phyloP scores from a whole-genome alignment of 2,329 filamentous ascomycete genomes.

The Pestalotiopsis fici region DNA sequence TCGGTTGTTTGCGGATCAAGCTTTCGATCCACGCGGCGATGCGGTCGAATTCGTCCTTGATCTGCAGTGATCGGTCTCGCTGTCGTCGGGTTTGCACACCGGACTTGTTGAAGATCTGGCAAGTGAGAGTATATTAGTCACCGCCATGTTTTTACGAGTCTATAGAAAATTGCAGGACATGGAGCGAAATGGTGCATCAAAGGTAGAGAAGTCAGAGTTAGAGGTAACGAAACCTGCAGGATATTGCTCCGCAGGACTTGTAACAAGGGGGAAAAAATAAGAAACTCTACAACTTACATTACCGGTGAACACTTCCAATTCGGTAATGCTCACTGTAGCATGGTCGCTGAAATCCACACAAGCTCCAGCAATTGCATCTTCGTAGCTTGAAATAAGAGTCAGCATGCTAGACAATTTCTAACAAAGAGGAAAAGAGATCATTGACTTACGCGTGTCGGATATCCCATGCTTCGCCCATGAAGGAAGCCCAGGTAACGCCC shows the following conservation, averaged over 20 bases:
- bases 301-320: constrained; percentile 57
- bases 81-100: constrained; percentile 51
- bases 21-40: constrained; percentile 42
- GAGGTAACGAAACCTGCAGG: too few relatives aligned
- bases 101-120: constrained; percentile 46
- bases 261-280: too few relatives aligned
- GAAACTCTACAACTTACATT: constrained; percentile 18
- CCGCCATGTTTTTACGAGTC: too few relatives aligned
- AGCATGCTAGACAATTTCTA: not conserved
- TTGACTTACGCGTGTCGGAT: constrained; percentile 46
- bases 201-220: too few relatives aligned
- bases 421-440: not conserved
- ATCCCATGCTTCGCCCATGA: constrained; percentile 38
- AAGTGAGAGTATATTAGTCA: not conserved
- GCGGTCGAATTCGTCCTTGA: constrained; percentile 53
- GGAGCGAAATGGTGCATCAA: too few relatives aligned
- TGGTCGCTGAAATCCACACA: constrained; percentile 48
- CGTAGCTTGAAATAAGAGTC: constrained; percentile 39
- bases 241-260: too few relatives aligned
- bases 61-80: constrained; percentile 50
- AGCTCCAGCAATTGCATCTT: constrained; percentile 39
- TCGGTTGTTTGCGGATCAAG: constrained; percentile 31
- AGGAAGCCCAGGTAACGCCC: constrained; percentile 33
- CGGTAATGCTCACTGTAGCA: constrained; percentile 41
- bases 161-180: too few relatives aligned